phyloP scores from a whole-genome alignment of 1,284 basidiomycete species.

The Trichosporon sp. region DNA sequence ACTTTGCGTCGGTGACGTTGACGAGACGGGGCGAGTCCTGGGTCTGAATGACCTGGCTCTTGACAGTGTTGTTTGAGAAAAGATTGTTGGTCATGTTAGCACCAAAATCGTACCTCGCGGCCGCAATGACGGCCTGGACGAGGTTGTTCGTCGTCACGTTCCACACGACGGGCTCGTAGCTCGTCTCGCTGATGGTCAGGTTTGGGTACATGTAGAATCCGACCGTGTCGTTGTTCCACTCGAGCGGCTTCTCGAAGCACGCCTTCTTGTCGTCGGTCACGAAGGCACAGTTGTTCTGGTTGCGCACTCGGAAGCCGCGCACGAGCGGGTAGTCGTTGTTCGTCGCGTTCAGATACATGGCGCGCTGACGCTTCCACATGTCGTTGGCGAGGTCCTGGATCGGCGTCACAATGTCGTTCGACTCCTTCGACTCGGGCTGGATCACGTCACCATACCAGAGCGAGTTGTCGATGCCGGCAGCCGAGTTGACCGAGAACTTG shows the following conservation, averaged over 20 bases:
- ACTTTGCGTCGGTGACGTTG: constrained; percentile 8
- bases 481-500: constrained; percentile 14
- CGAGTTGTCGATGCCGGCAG: constrained; percentile 8
- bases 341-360: constrained; percentile 10
- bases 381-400: constrained; percentile 15
- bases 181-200: constrained; percentile 6
- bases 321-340: background rate
- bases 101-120: constrained; percentile 20
- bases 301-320: constrained; percentile 14
- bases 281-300: constrained; percentile 17
- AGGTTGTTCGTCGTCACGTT: constrained; percentile 15
- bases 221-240: constrained; percentile 7
- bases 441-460: constrained; percentile 15
- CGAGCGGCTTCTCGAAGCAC: constrained; percentile 11
- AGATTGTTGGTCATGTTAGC: constrained; percentile 21
- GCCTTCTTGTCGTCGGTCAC: constrained; percentile 6
- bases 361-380: constrained; percentile 16
- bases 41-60: background rate
- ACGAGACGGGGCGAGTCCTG: constrained; percentile 6
- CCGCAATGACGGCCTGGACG: constrained; percentile 15
- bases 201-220: constrained; percentile 19
- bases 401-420: constrained; percentile 4
- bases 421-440: constrained; percentile 4
- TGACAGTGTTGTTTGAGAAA: constrained; percentile 9
- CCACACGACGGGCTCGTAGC: constrained; percentile 7